phyloP scores from a whole-genome alignment of 2,329 filamentous ascomycete species.

The Microdochium nivale region DNA sequence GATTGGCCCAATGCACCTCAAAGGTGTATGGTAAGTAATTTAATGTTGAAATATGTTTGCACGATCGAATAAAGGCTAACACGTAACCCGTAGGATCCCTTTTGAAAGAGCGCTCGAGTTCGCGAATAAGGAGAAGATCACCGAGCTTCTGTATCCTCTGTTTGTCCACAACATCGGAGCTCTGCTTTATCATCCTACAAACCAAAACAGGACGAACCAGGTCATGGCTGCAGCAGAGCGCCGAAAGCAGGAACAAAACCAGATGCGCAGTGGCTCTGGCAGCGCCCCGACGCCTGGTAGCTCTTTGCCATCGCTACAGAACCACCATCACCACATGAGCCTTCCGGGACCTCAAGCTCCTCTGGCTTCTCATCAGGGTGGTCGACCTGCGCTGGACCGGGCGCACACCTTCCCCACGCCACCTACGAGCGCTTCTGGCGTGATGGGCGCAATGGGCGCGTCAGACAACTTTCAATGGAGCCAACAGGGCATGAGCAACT shows the following conservation, averaged over 20 bases:
- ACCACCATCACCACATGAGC: conserved; percentile 51
- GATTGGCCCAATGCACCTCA: conserved; percentile 97
- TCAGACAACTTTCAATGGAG: conserved; percentile 78
- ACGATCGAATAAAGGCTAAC: conserved; percentile 5
- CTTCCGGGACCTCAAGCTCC: conserved; percentile 48
- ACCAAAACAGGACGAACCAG: conserved; percentile 72
- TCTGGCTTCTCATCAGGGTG: conserved; percentile 58
- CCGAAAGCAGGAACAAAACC: conserved; percentile 61
- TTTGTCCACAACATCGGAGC: conserved; percentile 97
- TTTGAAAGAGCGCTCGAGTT: conserved; percentile 97
- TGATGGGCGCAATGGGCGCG: conserved; percentile 64
- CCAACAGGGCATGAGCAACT: conserved; percentile 50
- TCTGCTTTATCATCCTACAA: conserved; percentile 86
- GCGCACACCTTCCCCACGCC: conserved; percentile 92
- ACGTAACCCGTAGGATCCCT: conserved; percentile 65
- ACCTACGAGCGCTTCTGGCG: conserved; percentile 83
- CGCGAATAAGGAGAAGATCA: conserved; percentile 99
- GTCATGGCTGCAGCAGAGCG: conserved; percentile 81
- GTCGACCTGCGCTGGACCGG: conserved; percentile 72
- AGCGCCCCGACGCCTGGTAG: conserved; percentile 39
- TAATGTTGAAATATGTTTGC: background rate
- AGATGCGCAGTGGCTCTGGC: conserved; percentile 48
- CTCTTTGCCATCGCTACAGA: conserved; percentile 58
- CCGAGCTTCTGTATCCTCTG: conserved; percentile 84
- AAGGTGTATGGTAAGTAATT: conserved; percentile 82